Evolutionary conservation across 2,329 filamentous ascomycete species (phyloP).

Genomic region (Neonectria faginata): DNA sequence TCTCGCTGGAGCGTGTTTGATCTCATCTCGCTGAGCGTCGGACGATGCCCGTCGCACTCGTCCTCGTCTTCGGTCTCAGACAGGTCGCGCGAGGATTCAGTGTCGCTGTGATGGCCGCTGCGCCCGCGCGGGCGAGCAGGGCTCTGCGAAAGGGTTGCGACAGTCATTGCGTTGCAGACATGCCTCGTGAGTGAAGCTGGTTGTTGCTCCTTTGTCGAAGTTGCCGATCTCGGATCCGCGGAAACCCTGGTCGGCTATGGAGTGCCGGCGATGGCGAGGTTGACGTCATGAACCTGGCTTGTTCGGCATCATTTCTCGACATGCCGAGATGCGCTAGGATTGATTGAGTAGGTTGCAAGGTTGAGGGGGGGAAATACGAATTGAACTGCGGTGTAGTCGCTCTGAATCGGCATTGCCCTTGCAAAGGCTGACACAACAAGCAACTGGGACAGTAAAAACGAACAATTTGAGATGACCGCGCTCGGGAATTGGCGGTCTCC

Average conservation of each 20-base stretch:
- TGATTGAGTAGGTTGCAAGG: neutral
- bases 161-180: neutral
- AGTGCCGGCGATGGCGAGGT: neutral
- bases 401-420: too few species aligned
- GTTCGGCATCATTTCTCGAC: neutral
- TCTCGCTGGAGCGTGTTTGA: neutral
- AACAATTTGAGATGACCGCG: too few species aligned
- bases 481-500: too few species aligned
- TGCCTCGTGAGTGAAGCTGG: neutral
- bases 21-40: neutral
- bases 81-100: neutral
- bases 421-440: too few species aligned
- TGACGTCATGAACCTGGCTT: neutral
- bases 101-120: slow-evolving; percentile 1
- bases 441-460: too few species aligned
- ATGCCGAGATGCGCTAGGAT: neutral
- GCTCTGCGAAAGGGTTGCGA: neutral
- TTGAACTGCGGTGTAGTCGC: too few species aligned
- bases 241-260: neutral
- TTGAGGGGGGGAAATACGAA: too few species aligned
- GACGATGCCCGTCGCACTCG: neutral
- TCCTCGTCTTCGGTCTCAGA: neutral
- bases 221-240: neutral
- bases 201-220: neutral
- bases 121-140: neutral